Conservation (phyloP, 2,329 filamentous ascomycete genomes). For the Fusarium sarcochroum region DNA sequence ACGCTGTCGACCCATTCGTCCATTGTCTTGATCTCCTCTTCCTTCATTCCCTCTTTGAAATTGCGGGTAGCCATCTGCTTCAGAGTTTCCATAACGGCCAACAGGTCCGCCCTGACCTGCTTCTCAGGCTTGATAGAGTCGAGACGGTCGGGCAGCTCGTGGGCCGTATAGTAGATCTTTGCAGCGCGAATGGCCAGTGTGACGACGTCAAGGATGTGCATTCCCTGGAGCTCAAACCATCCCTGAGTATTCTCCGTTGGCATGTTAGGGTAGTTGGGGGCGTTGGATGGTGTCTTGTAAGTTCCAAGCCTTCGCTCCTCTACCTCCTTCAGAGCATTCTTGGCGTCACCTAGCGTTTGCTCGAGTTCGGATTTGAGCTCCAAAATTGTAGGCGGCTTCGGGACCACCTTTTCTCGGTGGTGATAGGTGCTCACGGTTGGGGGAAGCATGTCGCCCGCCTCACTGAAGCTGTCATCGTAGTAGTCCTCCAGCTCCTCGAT, state of each 20-base stretch:
- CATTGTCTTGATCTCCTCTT: conserved; percentile 83
- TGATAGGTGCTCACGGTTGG: conserved; percentile 98
- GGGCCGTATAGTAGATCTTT: conserved; percentile 95
- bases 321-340: conserved; percentile 75
- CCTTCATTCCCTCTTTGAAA: conserved; percentile 85
- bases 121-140: conserved; percentile 91
- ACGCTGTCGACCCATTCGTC: conserved; percentile 85
- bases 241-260: conserved; percentile 68
- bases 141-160: conserved; percentile 87
- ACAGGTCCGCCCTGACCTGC: conserved; percentile 84
- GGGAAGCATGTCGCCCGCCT: conserved; percentile 86
- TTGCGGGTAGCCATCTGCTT: conserved; percentile 91
- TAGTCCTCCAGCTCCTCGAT: conserved; percentile 62
- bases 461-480: conserved; percentile 71
- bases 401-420: conserved; percentile 83
- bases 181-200: conserved; percentile 96
- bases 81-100: conserved; percentile 89
- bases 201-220: conserved; percentile 92
- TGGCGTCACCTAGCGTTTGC: conserved; percentile 77
- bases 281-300: conserved; percentile 48
- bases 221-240: conserved; percentile 90
- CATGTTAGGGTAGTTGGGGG: conserved; percentile 56
- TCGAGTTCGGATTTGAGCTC: conserved; percentile 80
- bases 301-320: conserved; percentile 55
- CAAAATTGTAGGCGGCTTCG: conserved; percentile 85